A percentile compares a stretch with the other conserved stretches of the same genome.
Evolutionary conservation across 2,329 filamentous ascomycete genomes (phyloP).

Genomic region (Waltergamsia citrina): DNA sequence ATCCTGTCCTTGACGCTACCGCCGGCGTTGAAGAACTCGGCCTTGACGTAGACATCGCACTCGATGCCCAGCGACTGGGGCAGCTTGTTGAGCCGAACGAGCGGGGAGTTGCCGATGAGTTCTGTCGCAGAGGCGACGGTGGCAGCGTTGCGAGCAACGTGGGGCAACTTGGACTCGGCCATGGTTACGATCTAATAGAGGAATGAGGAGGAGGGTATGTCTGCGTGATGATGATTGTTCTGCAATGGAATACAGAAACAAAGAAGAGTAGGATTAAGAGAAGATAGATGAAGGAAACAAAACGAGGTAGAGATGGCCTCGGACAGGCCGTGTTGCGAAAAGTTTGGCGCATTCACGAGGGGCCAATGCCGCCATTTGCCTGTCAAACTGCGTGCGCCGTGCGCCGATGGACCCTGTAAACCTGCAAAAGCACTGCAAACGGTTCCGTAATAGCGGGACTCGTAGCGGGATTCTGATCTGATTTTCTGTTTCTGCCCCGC

Average conservation of each 20-base stretch:
- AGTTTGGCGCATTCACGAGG: not conserved
- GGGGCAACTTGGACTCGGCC: slow-evolving; percentile 16
- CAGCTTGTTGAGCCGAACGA: slow-evolving; percentile 87
- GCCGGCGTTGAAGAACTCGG: slow-evolving; percentile 89
- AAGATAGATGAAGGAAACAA: not conserved
- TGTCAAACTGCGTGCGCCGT: too few species aligned
- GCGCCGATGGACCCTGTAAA: too few species aligned
- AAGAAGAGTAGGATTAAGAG: not conserved
- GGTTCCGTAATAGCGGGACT: too few species aligned
- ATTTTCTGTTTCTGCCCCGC: not conserved
- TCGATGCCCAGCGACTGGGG: slow-evolving; percentile 85
- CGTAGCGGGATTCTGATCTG: too few species aligned
- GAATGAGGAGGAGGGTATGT: not conserved
- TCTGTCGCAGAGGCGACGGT: slow-evolving; percentile 60
- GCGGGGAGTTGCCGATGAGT: slow-evolving; percentile 92
- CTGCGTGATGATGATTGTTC: not conserved
- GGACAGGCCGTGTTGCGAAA: too few species aligned
- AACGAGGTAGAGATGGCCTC: not conserved
- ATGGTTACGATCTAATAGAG: slow-evolving; percentile 6
- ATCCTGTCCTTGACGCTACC: slow-evolving; percentile 94
- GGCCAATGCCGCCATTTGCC: too few species aligned
- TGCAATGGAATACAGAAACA: not conserved
- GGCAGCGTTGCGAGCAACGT: slow-evolving; percentile 19
- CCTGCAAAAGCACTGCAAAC: too few species aligned
- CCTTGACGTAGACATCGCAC: slow-evolving; percentile 81